phyloP scores from a whole-genome alignment of 768 basidiomycete species.

The Crassisporium funariophilum region DNA sequence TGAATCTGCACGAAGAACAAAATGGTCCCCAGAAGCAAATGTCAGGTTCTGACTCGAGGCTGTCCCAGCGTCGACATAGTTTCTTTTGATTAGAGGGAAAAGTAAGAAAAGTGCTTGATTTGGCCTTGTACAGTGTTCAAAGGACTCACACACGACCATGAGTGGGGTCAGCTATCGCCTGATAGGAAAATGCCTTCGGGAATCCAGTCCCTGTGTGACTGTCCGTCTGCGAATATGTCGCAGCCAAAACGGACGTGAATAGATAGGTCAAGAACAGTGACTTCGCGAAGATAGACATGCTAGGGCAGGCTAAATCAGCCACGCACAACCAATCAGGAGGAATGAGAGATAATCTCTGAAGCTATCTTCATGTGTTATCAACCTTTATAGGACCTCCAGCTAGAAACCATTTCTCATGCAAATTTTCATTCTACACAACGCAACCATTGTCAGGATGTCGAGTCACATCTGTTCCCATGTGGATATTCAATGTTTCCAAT shows the following conservation, averaged over 20 bases:
- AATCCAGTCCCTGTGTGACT: conserved; percentile 50
- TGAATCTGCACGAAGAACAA: conserved; percentile 58
- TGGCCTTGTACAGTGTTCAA: background rate
- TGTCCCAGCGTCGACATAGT: conserved; percentile 48
- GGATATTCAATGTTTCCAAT: conserved; percentile 6
- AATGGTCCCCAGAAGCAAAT: conserved; percentile 50
- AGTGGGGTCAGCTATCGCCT: conserved; percentile 61
- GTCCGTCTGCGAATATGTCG: conserved; percentile 47
- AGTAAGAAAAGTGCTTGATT: background rate
- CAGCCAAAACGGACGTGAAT: conserved; percentile 34
- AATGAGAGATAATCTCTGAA: conserved; percentile 2
- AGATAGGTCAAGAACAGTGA: conserved; percentile 13
- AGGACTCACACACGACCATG: conserved; percentile 61
- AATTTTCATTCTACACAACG: background rate
- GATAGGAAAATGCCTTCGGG: conserved; percentile 48
- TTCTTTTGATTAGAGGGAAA: conserved; percentile 26
- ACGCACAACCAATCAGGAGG: background rate
- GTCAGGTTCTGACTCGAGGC: conserved; percentile 60
- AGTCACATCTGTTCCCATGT: conserved; percentile 16
- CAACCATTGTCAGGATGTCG: conserved; percentile 14
- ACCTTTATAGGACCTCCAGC: conserved; percentile 10
- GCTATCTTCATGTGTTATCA: background rate
- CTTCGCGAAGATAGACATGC: conserved; percentile 17
- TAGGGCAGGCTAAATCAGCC: conserved; percentile 1
- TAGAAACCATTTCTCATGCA: background rate